Evolutionary conservation across 208 protist species (phyloP).

Genomic region (Leishmania amazonensis): DNA sequence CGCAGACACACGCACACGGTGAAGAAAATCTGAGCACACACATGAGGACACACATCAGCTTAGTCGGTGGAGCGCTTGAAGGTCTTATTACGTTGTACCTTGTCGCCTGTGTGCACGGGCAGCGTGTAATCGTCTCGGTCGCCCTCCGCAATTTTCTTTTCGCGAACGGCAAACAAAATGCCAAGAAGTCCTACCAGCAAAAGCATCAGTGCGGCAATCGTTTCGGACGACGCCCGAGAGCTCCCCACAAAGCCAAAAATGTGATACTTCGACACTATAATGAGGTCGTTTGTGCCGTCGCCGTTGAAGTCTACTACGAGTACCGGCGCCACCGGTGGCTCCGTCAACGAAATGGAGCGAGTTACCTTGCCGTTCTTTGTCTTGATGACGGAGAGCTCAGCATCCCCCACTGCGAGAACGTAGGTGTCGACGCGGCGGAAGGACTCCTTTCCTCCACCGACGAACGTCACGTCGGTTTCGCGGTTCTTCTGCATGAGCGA

Average conservation of each 20-base stretch:
- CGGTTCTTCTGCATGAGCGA: constrained; percentile 52
- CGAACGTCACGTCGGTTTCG: constrained; percentile 52
- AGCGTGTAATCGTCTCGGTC: constrained; percentile 39
- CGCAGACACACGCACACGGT: background rate
- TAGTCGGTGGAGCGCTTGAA: constrained; percentile 52
- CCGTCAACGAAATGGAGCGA: constrained; percentile 49
- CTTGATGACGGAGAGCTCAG: constrained; percentile 60
- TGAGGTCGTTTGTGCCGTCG: constrained; percentile 87
- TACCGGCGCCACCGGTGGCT: constrained; percentile 68
- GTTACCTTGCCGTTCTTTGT: constrained; percentile 67
- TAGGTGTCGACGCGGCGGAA: constrained; percentile 73
- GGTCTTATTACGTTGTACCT: constrained; percentile 21
- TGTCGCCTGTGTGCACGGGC: constrained; percentile 30
- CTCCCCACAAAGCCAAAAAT: constrained; percentile 77
- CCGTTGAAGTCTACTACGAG: constrained; percentile 89
- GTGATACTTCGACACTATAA: constrained; percentile 63
- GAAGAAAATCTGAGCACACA: background rate
- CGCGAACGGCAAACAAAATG: constrained; percentile 59
- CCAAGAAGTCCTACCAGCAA: constrained; percentile 73
- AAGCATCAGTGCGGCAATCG: constrained; percentile 70
- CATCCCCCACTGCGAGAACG: constrained; percentile 82
- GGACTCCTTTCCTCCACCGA: constrained; percentile 42
- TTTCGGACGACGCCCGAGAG: constrained; percentile 69
- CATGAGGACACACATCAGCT: background rate
- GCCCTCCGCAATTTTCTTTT: constrained; percentile 33